Conservation (phyloP, 805 yeast species). For the Suhomyces canberraensis region DNA sequence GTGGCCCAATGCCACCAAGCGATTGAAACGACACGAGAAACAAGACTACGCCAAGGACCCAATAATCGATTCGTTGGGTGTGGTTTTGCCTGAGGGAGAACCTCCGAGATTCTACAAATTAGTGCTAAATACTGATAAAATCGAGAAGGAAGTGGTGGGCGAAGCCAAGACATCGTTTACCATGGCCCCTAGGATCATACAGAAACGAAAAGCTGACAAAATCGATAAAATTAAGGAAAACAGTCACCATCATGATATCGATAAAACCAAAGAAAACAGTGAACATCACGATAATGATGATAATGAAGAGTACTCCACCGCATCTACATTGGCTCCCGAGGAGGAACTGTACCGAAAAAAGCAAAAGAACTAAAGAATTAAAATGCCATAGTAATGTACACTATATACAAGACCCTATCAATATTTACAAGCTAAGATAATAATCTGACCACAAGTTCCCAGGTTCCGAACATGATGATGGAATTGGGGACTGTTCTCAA, state of each 20-base stretch:
- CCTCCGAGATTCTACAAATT: constrained; percentile 48
- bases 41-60: constrained; percentile 1
- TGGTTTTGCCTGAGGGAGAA: constrained; percentile 37
- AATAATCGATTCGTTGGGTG: constrained; percentile 9
- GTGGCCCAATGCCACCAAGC: constrained; percentile 28
- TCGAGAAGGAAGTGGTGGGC: background rate
- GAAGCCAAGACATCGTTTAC: constrained; percentile 1
- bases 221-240: background rate
- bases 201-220: constrained; percentile 1
- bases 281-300: background rate
- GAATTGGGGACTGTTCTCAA: constrained; percentile 97
- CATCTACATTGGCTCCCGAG: constrained; percentile 6
- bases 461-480: constrained; percentile 98
- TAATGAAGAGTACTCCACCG: constrained; percentile 3
- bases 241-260: background rate
- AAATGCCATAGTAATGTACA: background rate
- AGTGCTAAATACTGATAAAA: constrained; percentile 28
- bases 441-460: constrained; percentile 68
- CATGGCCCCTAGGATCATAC: constrained; percentile 2
- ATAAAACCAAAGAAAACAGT: background rate
- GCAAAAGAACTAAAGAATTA: background rate
- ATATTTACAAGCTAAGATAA: constrained; percentile 17
- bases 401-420: constrained; percentile 8
- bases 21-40: constrained; percentile 16
- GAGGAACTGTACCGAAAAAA: constrained; percentile 1